Evolutionary conservation across 345 rosid species (phyloP), one percentile per base, ranked within the genome.

Genomic region (Firmiana major): DNA sequence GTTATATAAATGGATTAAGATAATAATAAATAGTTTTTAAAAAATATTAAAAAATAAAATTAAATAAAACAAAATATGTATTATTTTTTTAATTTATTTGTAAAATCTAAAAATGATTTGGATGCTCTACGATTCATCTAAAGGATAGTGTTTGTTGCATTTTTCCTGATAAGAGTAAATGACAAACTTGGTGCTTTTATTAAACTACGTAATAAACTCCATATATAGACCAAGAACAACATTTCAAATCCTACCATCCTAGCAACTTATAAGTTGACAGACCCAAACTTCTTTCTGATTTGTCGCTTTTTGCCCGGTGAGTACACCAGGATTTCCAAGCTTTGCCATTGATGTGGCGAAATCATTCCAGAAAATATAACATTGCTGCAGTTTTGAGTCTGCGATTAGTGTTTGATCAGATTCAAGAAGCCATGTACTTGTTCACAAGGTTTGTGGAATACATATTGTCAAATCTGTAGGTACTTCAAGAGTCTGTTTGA

Each of bases 311-410:
- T 63, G n/a, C 77, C 97, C 95, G 0, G 92, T 88, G 54, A 91
- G 79, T 45, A 91, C 77, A 21, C 94, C 97, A 1, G 91, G 68
- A 19, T 84, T 88, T 4, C 89, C 86, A 54, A 90, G 77, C 88
- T 89, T 91, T 21, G 85, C 85, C 98, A 92, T 92, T 1, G 97
- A 92, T n/a, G 86, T 78, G 13, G 88, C 92, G 9, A 92, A 91
- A 74, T 92, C 94, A 64, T 42, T 86, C 26, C 78, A 79, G 83
- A 92, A 90, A 57, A 84, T 81, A 78, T 68, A 84, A 0, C n/a
- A 90, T 26, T 7, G 88, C 82, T 0, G 91, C 83, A 8, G 97
- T 77, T 1, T 43, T 89, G 88, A 34, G 70, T 92, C 88, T 11
- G 65, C 34, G 85, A 88, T 76, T 40, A 94, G 79, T 13, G 82